A percentile compares a stretch with the other conserved stretches of the same genome.
Evolutionary conservation across 306 rosid genomes (phyloP).

Genomic region (Hippophae rhamnoides): DNA sequence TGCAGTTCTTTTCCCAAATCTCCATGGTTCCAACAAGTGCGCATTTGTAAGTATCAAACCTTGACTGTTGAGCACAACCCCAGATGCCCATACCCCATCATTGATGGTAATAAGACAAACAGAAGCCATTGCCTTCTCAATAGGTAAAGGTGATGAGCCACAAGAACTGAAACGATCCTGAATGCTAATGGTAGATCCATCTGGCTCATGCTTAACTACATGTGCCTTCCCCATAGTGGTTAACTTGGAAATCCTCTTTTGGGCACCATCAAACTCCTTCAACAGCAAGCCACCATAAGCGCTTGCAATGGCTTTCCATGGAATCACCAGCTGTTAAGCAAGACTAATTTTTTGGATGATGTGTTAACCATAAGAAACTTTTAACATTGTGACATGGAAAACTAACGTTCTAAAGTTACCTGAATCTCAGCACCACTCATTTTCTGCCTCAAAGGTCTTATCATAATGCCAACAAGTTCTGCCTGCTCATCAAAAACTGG

Average conservation of each 20-base stretch:
- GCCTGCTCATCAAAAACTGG: constrained; percentile 68
- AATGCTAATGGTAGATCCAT: constrained; percentile 20
- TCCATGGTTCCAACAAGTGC: constrained; percentile 85
- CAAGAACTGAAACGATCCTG: constrained; percentile 19
- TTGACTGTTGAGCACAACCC: constrained; percentile 59
- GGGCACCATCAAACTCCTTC: constrained; percentile 33
- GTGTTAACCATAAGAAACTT: constrained; percentile 38
- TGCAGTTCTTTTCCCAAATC: constrained; percentile 61
- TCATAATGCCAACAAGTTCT: constrained; percentile 61
- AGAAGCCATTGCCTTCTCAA: constrained; percentile 71
- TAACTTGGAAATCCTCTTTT: constrained; percentile 26
- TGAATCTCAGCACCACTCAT: constrained; percentile 77
- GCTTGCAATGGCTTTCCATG: constrained; percentile 78
- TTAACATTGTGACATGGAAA: constrained; percentile 13
- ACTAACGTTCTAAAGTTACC: constrained; percentile 40
- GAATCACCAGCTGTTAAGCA: constrained; percentile 92
- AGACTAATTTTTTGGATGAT: constrained; percentile 62
- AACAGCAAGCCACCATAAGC: constrained; percentile 59
- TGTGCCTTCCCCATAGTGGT: constrained; percentile 24
- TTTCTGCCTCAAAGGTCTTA: constrained; percentile 78
- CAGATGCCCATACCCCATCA: constrained; percentile 93
- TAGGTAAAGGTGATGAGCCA: constrained; percentile 30
- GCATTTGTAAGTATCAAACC: constrained; percentile 95
- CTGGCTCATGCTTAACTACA: constrained; percentile 14
- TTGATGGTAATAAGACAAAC: constrained; percentile 78